These are phyloP conservation scores for Ashbya aceris DNA, from an alignment of 1,139 yeast species.

Conservation along the genomic window DNA sequence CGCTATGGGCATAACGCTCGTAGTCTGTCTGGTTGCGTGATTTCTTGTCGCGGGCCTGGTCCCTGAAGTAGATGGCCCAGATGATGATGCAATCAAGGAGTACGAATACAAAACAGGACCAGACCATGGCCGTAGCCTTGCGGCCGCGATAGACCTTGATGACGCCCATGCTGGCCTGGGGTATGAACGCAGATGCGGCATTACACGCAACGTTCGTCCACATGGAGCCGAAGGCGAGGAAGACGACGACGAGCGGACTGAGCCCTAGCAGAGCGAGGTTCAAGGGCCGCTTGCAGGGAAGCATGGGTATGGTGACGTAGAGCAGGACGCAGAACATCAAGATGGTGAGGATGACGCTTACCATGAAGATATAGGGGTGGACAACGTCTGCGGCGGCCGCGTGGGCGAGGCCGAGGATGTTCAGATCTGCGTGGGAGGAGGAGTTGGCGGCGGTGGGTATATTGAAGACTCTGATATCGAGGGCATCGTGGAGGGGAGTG, in stretches of 20 bases:
- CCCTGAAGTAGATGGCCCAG: conserved; percentile 26
- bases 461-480: conserved; percentile 20
- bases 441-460: conserved; percentile 10
- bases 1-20: not conserved
- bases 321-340: conserved; percentile 35
- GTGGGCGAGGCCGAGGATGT: conserved; percentile 25
- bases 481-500: conserved; percentile 19
- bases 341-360: conserved; percentile 39
- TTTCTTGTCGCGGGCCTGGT: conserved; percentile 12
- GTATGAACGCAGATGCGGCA: conserved; percentile 38
- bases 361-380: conserved; percentile 47
- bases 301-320: conserved; percentile 40
- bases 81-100: conserved; percentile 29
- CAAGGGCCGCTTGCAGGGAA: conserved; percentile 36
- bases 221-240: conserved; percentile 67
- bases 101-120: conserved; percentile 50
- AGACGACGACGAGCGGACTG: conserved; percentile 34
- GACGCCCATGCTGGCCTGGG: conserved; percentile 44
- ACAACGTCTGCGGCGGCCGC: conserved; percentile 32
- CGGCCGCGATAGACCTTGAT: conserved; percentile 40
- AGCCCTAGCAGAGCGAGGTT: conserved; percentile 32
- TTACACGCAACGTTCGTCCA: conserved; percentile 54
- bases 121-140: conserved; percentile 51
- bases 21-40: not conserved
- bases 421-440: conserved; percentile 13